Conservation (phyloP, 345 rosid species). For the Arabis hirsuta region DNA sequence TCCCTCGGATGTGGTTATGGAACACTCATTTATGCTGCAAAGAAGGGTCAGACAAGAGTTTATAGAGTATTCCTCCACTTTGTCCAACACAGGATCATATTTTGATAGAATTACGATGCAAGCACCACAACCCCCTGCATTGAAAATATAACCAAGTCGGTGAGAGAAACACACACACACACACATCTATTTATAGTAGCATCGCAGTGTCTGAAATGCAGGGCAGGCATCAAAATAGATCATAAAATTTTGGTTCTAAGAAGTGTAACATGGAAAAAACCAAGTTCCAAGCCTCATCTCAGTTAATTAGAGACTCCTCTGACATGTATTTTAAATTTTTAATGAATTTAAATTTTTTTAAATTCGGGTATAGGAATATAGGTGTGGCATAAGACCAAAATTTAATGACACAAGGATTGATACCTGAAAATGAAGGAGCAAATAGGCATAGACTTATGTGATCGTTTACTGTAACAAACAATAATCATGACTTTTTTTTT, state of each 20-base stretch:
- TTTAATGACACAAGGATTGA: neutral
- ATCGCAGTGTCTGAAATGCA: neutral
- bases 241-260: neutral
- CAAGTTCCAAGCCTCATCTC: slow-evolving; percentile 9
- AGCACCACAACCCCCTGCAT: slow-evolving; percentile 95
- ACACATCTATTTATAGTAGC: neutral
- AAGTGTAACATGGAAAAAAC: neutral
- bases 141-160: neutral
- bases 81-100: slow-evolving; percentile 55
- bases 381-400: too few relatives aligned
- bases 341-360: too few relatives aligned
- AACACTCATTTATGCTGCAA: slow-evolving; percentile 75
- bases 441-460: neutral
- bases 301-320: neutral
- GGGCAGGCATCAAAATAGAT: neutral
- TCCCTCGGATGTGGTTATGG: slow-evolving; percentile 84
- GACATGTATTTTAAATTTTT: neutral
- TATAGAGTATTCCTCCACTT: slow-evolving; percentile 61
- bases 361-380: neutral
- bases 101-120: slow-evolving; percentile 78
- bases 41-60: slow-evolving; percentile 91
- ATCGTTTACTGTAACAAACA: neutral
- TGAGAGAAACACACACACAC: neutral
- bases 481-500: neutral
- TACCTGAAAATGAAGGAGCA: neutral